Percentiles rank a stretch among this genome's conserved stretches.
These are phyloP conservation scores for Nitzschia sp. DNA, from an alignment of 108 stramenopile species.

Conservation along the genomic window DNA sequence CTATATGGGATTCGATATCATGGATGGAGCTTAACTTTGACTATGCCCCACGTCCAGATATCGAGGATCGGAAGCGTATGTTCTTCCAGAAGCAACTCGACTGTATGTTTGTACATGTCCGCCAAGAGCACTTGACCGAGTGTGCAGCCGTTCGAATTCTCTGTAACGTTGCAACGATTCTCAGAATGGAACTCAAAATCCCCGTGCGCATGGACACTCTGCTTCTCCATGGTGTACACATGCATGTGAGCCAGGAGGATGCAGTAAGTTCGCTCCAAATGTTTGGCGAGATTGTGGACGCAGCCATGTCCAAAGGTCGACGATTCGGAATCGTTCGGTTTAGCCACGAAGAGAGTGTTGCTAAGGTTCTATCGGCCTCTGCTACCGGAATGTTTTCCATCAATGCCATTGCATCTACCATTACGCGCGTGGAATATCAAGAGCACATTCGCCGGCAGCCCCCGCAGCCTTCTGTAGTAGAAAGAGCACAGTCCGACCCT, in stretches of 20 bases:
- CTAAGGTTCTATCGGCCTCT: slow-evolving; percentile 9
- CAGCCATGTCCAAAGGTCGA: slow-evolving; percentile 15
- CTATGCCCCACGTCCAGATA: slow-evolving; percentile 7
- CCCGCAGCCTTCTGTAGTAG: background rate
- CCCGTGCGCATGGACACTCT: slow-evolving; percentile 24
- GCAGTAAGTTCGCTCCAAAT: background rate
- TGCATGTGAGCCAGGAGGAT: slow-evolving; percentile 8
- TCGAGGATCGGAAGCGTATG: slow-evolving; percentile 24
- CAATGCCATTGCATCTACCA: background rate
- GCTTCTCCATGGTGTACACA: slow-evolving; percentile 18
- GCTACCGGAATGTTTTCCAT: slow-evolving; percentile 5
- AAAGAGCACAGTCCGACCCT: slow-evolving; percentile 1
- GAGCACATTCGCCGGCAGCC: background rate
- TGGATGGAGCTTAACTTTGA: slow-evolving; percentile 32
- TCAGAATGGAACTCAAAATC: slow-evolving; percentile 22
- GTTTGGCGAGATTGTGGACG: slow-evolving; percentile 30
- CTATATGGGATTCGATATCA: slow-evolving; percentile 25
- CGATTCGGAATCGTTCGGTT: slow-evolving; percentile 35
- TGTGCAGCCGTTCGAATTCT: slow-evolving; percentile 35
- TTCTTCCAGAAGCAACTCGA: slow-evolving; percentile 37
- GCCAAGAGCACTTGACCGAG: slow-evolving; percentile 27
- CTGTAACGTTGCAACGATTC: slow-evolving; percentile 27
- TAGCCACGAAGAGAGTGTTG: slow-evolving; percentile 9
- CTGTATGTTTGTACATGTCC: slow-evolving; percentile 34
- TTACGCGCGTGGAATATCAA: slow-evolving; percentile 1